Evolutionary conservation across 2,329 filamentous ascomycete genomes (phyloP), one percentile per base, ranked within the genome.

Genomic region (Colletotrichum euphorbiae): DNA sequence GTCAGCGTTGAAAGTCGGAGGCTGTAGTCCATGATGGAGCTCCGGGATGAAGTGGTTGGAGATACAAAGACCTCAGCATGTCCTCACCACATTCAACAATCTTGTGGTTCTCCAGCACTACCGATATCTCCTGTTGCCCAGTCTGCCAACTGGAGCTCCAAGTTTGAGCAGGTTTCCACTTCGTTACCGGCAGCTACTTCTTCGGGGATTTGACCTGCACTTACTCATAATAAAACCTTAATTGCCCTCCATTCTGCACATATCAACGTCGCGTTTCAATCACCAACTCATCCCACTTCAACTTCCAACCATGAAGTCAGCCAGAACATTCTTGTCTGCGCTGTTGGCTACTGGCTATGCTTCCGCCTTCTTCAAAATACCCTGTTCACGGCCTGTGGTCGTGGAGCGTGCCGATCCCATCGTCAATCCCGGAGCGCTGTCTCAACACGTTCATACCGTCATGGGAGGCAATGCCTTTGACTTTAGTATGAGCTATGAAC

Each of bases 401-500:
- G 63, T 70, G 24, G 62, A 89, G 73, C 83, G 88, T 55, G 78
- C 84, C 51, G 89, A 91, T 74, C 89, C 89, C 2, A 86, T 91
- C 69, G 77, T 90, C 51, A 80, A 74, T 28, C 87, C 89, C 3
- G 87, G 87, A 13, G 67, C 63, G 1, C 78, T 88, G 3, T 83
- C 87, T 4, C 74, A 76, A 7, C 89, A 91, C 75, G 81, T 87
- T 3, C 89, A 91, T 73, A 87, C 84, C 11, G 83, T 91, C 67
- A 84, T 87, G 75, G 89, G 89, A 13, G 89, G 88, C 19, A 88
- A 86, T 70, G 87, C 82, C 7, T 91, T 91, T 74, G 81, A 83
- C 45, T 82, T 86, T 68, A 78, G 76, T 31, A 85, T 88, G 81
- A 80, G 79, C 62, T 89, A 85, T 73, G 79, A 81, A 8, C 78